Conservation (phyloP, 2,329 filamentous ascomycete species). For the Alternaria conjuncta region DNA sequence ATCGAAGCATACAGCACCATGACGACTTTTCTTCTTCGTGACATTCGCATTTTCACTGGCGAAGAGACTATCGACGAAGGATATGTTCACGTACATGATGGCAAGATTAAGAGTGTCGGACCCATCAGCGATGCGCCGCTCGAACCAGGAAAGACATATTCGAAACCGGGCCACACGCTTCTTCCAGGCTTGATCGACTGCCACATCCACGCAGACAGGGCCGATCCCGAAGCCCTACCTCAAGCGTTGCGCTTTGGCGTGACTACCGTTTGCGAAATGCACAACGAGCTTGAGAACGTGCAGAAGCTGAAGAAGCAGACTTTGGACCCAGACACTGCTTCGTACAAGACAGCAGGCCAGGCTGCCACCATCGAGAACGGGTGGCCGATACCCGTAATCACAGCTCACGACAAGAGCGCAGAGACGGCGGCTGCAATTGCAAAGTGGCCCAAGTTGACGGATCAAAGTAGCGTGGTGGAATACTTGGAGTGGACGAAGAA, state of each 20-base stretch:
- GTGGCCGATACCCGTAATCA: slow-evolving; percentile 57
- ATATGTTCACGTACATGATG: slow-evolving; percentile 51
- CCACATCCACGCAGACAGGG: slow-evolving; percentile 57
- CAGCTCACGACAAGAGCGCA: slow-evolving; percentile 46
- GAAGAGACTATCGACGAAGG: slow-evolving; percentile 51
- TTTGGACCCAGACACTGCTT: slow-evolving; percentile 48
- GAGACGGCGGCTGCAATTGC: slow-evolving; percentile 50
- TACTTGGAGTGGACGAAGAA: slow-evolving; percentile 51
- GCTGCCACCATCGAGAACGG: slow-evolving; percentile 60
- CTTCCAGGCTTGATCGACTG: slow-evolving; percentile 60
- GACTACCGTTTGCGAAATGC: slow-evolving; percentile 61
- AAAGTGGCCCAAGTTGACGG: slow-evolving; percentile 57
- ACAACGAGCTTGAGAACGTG: slow-evolving; percentile 45
- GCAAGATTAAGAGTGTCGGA: slow-evolving; percentile 49
- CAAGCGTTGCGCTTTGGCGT: slow-evolving; percentile 59
- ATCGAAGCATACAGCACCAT: slow-evolving; percentile 15
- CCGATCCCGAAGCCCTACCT: slow-evolving; percentile 48
- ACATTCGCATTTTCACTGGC: slow-evolving; percentile 58
- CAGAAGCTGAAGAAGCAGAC: slow-evolving; percentile 37
- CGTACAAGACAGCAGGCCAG: slow-evolving; percentile 58
- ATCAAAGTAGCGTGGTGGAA: slow-evolving; percentile 49
- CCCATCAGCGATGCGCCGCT: slow-evolving; percentile 22
- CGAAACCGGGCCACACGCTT: slow-evolving; percentile 55
- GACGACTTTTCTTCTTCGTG: slow-evolving; percentile 50
- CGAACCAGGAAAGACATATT: slow-evolving; percentile 38